Evolutionary conservation across 805 yeast species (phyloP).

Genomic region (Tetrapisispora fleetii): DNA sequence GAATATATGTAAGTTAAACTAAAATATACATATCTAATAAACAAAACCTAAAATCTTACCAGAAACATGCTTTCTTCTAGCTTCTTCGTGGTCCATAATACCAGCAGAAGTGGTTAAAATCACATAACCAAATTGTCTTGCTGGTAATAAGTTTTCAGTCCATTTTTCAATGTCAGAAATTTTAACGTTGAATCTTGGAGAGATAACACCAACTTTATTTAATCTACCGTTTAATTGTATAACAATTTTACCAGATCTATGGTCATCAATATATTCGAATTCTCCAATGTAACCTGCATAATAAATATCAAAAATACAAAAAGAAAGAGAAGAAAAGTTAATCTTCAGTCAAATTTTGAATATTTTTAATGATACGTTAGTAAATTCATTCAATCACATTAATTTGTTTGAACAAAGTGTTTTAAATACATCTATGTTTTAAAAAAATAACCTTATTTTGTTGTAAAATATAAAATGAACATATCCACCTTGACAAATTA

Average conservation of each 20-base stretch:
- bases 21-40: slow-evolving; percentile 42
- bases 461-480: neutral
- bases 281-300: slow-evolving; percentile 74
- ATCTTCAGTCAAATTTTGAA: neutral
- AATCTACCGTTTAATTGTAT: slow-evolving; percentile 95
- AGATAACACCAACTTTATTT: slow-evolving; percentile 97
- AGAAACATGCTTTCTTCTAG: slow-evolving; percentile 98
- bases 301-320: neutral
- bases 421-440: neutral
- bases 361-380: neutral
- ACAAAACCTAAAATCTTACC: slow-evolving; percentile 98
- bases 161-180: slow-evolving; percentile 93
- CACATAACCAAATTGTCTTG: slow-evolving; percentile 97
- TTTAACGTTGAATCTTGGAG: slow-evolving; percentile 96
- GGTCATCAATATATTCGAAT: slow-evolving; percentile 96
- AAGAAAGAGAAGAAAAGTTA: neutral
- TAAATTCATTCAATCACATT: neutral
- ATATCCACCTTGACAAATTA: neutral
- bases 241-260: slow-evolving; percentile 96
- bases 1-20: neutral
- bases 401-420: neutral
- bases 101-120: slow-evolving; percentile 98
- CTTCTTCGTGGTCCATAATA: slow-evolving; percentile 99
- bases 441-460: slow-evolving; percentile 2
- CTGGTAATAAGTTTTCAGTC: slow-evolving; percentile 96